These are phyloP conservation scores for Fusarium albosuccineum DNA, from an alignment of 2,329 filamentous ascomycete genomes.

Conservation along the genomic window DNA sequence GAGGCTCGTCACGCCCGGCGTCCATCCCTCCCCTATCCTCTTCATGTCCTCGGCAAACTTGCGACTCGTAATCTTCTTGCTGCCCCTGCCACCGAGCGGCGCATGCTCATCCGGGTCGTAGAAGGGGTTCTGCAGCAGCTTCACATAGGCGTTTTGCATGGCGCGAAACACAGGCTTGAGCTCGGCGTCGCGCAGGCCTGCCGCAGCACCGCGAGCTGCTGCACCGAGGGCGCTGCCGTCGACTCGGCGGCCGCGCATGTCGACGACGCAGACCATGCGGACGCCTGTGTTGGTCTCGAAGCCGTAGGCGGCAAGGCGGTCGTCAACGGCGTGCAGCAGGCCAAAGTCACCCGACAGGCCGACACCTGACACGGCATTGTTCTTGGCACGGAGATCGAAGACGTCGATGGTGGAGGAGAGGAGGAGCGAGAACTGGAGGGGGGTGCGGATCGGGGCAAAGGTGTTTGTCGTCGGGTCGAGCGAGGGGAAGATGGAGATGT, in stretches of 20 bases:
- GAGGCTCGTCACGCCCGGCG: conserved; percentile 75
- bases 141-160: conserved; percentile 92
- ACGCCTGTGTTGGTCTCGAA: conserved; percentile 97
- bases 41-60: conserved; percentile 86
- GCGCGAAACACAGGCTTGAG: conserved; percentile 91
- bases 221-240: conserved; percentile 44
- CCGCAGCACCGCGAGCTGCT: conserved; percentile 55
- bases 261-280: conserved; percentile 89
- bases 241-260: conserved; percentile 81
- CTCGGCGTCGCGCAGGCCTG: conserved; percentile 86
- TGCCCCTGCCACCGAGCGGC: conserved; percentile 66
- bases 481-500: conserved; percentile 89
- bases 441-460: conserved; percentile 71
- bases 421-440: conserved; percentile 92
- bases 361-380: conserved; percentile 66
- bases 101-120: conserved; percentile 89
- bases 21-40: conserved; percentile 87
- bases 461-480: conserved; percentile 69
- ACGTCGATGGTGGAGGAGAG: conserved; percentile 93
- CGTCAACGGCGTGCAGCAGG: conserved; percentile 92
- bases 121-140: conserved; percentile 92
- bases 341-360: conserved; percentile 86
- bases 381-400: conserved; percentile 86
- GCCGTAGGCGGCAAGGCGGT: conserved; percentile 92
- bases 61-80: conserved; percentile 82